A percentile compares a stretch with the other conserved stretches of the same genome.
Evolutionary conservation across 139 green algal species (phyloP).

Genomic region (Ettlia oleoabundans): DNA sequence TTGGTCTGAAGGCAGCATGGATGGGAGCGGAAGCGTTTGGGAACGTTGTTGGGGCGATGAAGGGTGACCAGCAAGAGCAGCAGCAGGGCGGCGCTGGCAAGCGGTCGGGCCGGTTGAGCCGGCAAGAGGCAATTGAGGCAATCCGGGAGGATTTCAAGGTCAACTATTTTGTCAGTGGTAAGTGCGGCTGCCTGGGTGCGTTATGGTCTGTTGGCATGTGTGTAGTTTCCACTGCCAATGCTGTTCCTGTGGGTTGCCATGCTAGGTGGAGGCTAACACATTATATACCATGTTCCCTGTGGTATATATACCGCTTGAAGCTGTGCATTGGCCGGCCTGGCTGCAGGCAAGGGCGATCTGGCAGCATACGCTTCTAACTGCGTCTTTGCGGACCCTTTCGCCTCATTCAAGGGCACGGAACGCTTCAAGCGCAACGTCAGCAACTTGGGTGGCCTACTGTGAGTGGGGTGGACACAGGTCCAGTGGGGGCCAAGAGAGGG

Average conservation of each 20-base stretch:
- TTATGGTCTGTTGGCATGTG: no score
- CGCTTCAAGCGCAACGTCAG: slow-evolving; percentile 88
- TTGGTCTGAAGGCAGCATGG: slow-evolving; percentile 80
- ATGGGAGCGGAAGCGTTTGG: slow-evolving; percentile 81
- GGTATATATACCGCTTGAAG: neutral
- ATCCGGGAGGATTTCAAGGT: slow-evolving; percentile 75
- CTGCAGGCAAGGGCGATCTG: slow-evolving; percentile 55
- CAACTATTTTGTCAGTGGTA: slow-evolving; percentile 76
- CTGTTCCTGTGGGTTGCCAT: neutral
- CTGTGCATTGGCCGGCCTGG: no score
- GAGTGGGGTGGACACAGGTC: no score
- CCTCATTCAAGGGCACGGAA: slow-evolving; percentile 52
- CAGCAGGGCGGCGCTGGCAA: slow-evolving; percentile 3
- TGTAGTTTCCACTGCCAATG: neutral
- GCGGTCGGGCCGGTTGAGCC: no score
- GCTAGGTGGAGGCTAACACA: no score
- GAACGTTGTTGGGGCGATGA: slow-evolving; percentile 65
- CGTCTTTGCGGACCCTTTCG: slow-evolving; percentile 77
- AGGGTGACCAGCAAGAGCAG: neutral
- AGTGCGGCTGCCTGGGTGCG: neutral
- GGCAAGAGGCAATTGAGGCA: slow-evolving; percentile 51
- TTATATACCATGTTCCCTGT: neutral
- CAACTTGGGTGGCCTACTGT: slow-evolving; percentile 84
- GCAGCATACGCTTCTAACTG: slow-evolving; percentile 63
- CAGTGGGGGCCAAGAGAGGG: no score